Conservation (phyloP, 805 yeast genomes). For the Yamadazyma ubonensis region DNA sequence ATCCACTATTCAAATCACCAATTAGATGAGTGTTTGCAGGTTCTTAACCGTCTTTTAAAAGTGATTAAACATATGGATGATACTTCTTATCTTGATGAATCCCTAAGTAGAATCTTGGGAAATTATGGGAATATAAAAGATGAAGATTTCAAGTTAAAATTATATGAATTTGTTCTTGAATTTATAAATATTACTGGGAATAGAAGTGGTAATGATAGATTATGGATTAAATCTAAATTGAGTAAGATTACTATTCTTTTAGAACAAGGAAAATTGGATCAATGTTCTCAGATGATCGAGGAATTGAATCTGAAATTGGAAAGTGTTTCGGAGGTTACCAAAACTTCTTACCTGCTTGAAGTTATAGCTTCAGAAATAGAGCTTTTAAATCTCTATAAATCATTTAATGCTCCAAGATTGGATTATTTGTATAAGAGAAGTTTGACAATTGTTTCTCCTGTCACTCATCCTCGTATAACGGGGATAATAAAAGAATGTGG, state of each 20-base stretch:
- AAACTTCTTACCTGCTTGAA: slow-evolving; percentile 54
- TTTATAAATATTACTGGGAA: slow-evolving; percentile 20
- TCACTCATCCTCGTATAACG: slow-evolving; percentile 71
- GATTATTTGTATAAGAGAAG: slow-evolving; percentile 49
- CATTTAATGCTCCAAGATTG: slow-evolving; percentile 36
- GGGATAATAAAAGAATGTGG: slow-evolving; percentile 79
- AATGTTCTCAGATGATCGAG: slow-evolving; percentile 35
- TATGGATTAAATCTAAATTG: slow-evolving; percentile 49
- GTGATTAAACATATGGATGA: slow-evolving; percentile 25
- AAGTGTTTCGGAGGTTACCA: slow-evolving; percentile 43
- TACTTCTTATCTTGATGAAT: slow-evolving; percentile 41
- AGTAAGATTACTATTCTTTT: slow-evolving; percentile 41
- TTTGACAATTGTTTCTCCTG: slow-evolving; percentile 50
- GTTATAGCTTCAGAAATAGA: slow-evolving; percentile 66
- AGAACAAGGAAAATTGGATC: slow-evolving; percentile 27
- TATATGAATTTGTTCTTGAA: slow-evolving; percentile 31
- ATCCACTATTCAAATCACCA: slow-evolving; percentile 25
- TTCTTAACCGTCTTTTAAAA: slow-evolving; percentile 18
- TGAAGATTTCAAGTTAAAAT: slow-evolving; percentile 26
- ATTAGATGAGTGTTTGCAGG: slow-evolving; percentile 23
- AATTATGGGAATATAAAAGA: slow-evolving; percentile 31
- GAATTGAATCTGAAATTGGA: slow-evolving; percentile 38
- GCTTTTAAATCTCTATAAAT: slow-evolving; percentile 41
- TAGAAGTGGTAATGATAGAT: slow-evolving; percentile 31
- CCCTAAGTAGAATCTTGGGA: slow-evolving; percentile 33